Evolutionary conservation across 1,139 yeast species (phyloP).

Genomic region (Taphrina confusa): DNA sequence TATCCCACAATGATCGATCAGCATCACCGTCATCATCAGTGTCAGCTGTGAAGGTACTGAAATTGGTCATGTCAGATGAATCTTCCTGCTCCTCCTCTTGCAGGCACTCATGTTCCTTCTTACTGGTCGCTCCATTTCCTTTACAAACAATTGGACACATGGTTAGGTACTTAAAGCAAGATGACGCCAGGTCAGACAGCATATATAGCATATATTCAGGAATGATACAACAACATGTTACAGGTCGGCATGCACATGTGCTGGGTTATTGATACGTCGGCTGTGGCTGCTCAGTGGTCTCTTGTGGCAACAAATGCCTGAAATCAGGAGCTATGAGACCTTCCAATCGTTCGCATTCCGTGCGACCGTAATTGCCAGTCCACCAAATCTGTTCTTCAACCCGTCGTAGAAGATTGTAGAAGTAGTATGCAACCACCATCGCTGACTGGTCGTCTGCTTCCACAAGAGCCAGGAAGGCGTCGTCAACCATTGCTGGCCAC

Average conservation of each 20-base stretch:
- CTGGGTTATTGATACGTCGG: neutral
- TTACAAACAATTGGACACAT: too few relatives aligned
- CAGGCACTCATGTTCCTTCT: too few relatives aligned
- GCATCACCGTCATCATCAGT: too few relatives aligned
- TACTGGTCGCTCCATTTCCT: too few relatives aligned
- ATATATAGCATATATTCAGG: neutral
- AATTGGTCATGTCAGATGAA: too few relatives aligned
- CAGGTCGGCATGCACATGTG: neutral
- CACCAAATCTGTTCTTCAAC: slow-evolving; percentile 30
- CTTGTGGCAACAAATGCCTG: slow-evolving; percentile 14
- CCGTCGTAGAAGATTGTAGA: slow-evolving; percentile 18
- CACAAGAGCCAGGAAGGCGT: slow-evolving; percentile 20
- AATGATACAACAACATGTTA: neutral
- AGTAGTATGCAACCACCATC: slow-evolving; percentile 26
- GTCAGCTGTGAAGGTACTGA: too few relatives aligned
- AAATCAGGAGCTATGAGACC: slow-evolving; percentile 11
- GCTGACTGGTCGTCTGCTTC: slow-evolving; percentile 28
- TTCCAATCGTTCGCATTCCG: slow-evolving; percentile 20
- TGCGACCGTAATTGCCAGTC: slow-evolving; percentile 25
- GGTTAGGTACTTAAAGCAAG: too few relatives aligned
- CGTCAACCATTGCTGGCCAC: slow-evolving; percentile 25
- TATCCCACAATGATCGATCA: too few relatives aligned
- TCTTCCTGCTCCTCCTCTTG: too few relatives aligned
- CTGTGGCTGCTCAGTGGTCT: slow-evolving; percentile 16
- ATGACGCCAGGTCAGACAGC: too few relatives aligned